These are phyloP conservation scores for Tetrapisispora arboricola DNA, from an alignment of 805 yeast genomes.

Conservation along the genomic window DNA sequence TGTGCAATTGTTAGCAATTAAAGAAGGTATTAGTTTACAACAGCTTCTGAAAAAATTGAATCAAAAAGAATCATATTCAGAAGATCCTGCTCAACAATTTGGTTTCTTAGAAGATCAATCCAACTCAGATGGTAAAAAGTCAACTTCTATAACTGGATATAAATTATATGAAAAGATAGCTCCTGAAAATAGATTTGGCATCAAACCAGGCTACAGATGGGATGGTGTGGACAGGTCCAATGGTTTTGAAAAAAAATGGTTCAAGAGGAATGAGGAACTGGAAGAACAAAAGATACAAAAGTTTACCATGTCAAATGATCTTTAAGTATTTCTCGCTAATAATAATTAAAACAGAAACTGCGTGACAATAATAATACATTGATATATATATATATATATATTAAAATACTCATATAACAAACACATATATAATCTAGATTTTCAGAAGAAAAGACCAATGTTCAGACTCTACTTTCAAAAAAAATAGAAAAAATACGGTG, in stretches of 20 bases:
- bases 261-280: conserved; percentile 33
- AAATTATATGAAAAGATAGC: conserved; percentile 38
- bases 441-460: too few species aligned
- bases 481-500: too few species aligned
- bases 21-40: conserved; percentile 1
- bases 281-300: conserved; percentile 25
- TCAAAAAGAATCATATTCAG: neutral
- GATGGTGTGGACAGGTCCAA: conserved; percentile 86
- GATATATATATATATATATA: neutral
- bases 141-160: conserved; percentile 33
- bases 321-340: conserved; percentile 11
- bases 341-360: too few species aligned
- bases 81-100: conserved; percentile 3
- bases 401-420: neutral
- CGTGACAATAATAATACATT: neutral
- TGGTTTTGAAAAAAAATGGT: conserved; percentile 67
- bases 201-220: conserved; percentile 78
- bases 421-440: too few species aligned
- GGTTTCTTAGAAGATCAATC: neutral
- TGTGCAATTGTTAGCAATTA: conserved; percentile 23
- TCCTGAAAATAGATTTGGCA: conserved; percentile 64
- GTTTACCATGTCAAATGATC: conserved; percentile 34
- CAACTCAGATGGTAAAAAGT: too few species aligned
- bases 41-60: neutral
- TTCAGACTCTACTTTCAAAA: too few species aligned